A percentile compares a stretch with the other conserved stretches of the same genome.
phyloP scores from a whole-genome alignment of 2,329 filamentous ascomycete species.

The Alternaria postmessia region DNA sequence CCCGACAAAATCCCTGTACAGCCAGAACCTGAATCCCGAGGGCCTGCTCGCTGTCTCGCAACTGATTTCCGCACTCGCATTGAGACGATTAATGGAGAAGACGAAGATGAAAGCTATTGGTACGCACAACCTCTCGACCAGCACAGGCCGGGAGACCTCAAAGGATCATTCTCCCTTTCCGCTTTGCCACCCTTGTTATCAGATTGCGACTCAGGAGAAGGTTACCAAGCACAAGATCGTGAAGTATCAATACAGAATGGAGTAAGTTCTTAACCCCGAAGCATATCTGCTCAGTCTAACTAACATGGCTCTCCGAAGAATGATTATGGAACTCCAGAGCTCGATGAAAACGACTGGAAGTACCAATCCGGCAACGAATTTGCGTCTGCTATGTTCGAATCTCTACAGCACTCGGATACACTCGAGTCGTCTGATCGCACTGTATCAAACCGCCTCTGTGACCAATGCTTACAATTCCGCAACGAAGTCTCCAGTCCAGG shows the following conservation, averaged over 20 bases:
- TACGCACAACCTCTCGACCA: too few relatives aligned
- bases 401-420: not conserved
- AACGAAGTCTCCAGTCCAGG: not conserved
- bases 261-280: not conserved
- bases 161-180: not conserved
- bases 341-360: conserved; percentile 11
- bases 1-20: not conserved
- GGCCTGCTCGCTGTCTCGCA: not conserved
- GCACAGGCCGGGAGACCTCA: not conserved
- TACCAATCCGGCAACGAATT: not conserved
- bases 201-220: not conserved
- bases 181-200: too few relatives aligned
- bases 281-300: not conserved
- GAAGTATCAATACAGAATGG: not conserved
- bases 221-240: not conserved
- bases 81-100: not conserved
- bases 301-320: not conserved
- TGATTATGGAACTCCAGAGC: conserved; percentile 7
- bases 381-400: not conserved
- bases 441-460: not conserved
- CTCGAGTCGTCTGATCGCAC: not conserved
- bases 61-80: not conserved
- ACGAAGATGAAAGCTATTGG: conserved; percentile 9
- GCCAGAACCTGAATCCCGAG: not conserved
- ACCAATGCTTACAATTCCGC: not conserved